Evolutionary conservation across 2,329 filamentous ascomycete genomes (phyloP), one percentile per base, ranked within the genome.

Genomic region (Neocucurbitaria cava): DNA sequence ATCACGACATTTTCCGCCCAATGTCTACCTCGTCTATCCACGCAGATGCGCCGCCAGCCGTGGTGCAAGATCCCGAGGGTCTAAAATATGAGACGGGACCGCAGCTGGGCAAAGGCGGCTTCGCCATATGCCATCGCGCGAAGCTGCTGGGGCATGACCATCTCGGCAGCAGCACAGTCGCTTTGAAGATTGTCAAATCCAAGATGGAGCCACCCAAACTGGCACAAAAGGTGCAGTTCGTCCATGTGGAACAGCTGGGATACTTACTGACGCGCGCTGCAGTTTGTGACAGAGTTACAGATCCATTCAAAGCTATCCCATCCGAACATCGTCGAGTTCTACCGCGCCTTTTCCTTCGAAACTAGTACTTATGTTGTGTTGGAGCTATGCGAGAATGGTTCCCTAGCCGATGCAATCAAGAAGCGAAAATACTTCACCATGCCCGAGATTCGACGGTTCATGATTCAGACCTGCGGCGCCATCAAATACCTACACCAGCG

Each of bases 261-360:
- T 35, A 15, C 18, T 31, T 62, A 51, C 69, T 74, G 54, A 75
- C 69, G 51, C 69, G 51, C 51, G 52, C 44, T 38, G 24, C 61
- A 89, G 86, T 89, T 89, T 74, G 85, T 87, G 51, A 88, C 87
- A 2, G 95, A 99, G 76, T 85, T 99, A 6, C 94, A 98, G 77
- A 97, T 99, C 56, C 95, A 99, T 78, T 97, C 95, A 39, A 99
- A 98, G 75, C 94, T 99, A 87, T 88, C 89, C 53, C 95, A 99
- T 72, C 90, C 90, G 48, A 96, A 97, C 75, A 94, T 99, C 62
- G 95, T 99, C 59, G 90, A 94, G 66, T 99, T 99, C 76, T 87
- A 96, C 69, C 88, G 94, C 65, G 95, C 95, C 30, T 99, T 99
- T 73, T 90, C 93, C 11, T 96, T 93, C 75, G 84, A 92, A 62